Evolutionary conservation across 2,329 filamentous ascomycete species (phyloP).

Genomic region (Cercospora sesami): DNA sequence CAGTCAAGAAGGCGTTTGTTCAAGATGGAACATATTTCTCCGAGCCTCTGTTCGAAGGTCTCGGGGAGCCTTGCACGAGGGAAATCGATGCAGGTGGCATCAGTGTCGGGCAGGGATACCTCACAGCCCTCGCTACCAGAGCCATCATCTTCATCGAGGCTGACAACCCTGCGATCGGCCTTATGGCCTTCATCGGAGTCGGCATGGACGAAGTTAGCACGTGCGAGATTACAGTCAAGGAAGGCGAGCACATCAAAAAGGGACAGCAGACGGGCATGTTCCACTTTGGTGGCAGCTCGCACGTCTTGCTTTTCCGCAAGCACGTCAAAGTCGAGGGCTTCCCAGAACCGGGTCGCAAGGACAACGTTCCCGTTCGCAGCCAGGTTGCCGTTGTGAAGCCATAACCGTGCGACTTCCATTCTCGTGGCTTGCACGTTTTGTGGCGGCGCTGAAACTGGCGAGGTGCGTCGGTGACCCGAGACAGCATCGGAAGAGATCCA

Average conservation of each 20-base stretch:
- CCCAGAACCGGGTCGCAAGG: slow-evolving; percentile 35
- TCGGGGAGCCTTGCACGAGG: slow-evolving; percentile 40
- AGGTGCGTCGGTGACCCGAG: background rate
- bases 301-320: slow-evolving; percentile 66
- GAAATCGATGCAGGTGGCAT: slow-evolving; percentile 50
- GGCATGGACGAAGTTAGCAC: slow-evolving; percentile 72
- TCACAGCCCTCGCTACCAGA: slow-evolving; percentile 67
- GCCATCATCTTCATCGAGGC: slow-evolving; percentile 71
- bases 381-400: slow-evolving; percentile 40
- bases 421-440: background rate
- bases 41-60: slow-evolving; percentile 56
- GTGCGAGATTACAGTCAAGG: slow-evolving; percentile 68
- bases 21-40: slow-evolving; percentile 68
- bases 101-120: slow-evolving; percentile 59
- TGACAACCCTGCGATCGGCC: slow-evolving; percentile 64
- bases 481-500: background rate
- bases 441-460: background rate
- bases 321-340: slow-evolving; percentile 50
- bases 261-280: slow-evolving; percentile 76
- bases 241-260: slow-evolving; percentile 66
- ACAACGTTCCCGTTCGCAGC: slow-evolving; percentile 43
- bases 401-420: slow-evolving; percentile 46
- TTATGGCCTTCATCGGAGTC: slow-evolving; percentile 69
- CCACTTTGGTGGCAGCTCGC: slow-evolving; percentile 73
- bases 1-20: slow-evolving; percentile 58